A percentile compares a stretch with the other conserved stretches of the same genome.
Conservation (phyloP, 257 asterid species). For the Fraxinus quadrangulata region DNA sequence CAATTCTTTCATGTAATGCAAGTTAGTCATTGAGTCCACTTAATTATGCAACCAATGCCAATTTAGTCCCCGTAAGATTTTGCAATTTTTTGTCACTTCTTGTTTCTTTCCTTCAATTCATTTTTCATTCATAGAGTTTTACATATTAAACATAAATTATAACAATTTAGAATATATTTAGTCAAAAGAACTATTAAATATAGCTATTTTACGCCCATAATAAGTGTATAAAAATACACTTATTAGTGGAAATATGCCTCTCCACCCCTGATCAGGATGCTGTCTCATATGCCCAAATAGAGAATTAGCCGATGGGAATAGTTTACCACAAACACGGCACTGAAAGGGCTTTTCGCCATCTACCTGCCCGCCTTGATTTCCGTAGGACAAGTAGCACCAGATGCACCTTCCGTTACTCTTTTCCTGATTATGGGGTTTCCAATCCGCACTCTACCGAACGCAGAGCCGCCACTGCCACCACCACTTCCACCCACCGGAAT, state of each 20-base stretch:
- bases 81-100: too few species aligned
- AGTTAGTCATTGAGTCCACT: too few species aligned
- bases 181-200: too few species aligned
- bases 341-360: not conserved
- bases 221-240: too few species aligned
- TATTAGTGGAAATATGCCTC: constrained; percentile 26
- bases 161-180: too few species aligned
- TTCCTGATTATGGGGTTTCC: constrained; percentile 20
- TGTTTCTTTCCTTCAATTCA: too few species aligned
- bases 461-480: not conserved
- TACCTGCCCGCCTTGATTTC: not conserved
- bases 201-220: too few species aligned
- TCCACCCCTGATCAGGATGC: constrained; percentile 44
- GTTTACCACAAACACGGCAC: constrained; percentile 30
- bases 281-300: constrained; percentile 48
- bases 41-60: too few species aligned
- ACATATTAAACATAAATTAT: too few species aligned
- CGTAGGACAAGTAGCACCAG: not conserved
- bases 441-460: not conserved
- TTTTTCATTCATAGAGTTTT: too few species aligned
- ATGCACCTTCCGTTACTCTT: constrained; percentile 1
- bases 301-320: constrained; percentile 18
- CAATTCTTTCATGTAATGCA: too few species aligned
- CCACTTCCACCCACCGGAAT: not conserved
- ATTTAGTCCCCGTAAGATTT: too few species aligned